Conservation (phyloP, 441 rosid species). For the Gossypium davidsonii region DNA sequence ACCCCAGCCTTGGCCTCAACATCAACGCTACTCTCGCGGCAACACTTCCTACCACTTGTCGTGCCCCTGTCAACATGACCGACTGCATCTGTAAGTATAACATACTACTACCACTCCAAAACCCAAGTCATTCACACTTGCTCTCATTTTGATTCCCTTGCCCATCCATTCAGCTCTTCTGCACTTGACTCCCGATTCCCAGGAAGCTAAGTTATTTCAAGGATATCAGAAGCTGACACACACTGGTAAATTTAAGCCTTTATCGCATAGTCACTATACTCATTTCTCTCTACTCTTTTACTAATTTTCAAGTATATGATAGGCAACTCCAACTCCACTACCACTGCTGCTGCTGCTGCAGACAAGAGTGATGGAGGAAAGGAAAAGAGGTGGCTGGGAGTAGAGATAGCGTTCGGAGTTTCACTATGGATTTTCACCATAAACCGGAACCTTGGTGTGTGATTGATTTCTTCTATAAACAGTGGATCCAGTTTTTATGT, state of each 20-base stretch:
- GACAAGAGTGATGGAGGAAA: slow-evolving; percentile 35
- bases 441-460: not conserved
- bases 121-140: too few species aligned
- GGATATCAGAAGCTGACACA: slow-evolving; percentile 36
- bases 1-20: slow-evolving; percentile 66
- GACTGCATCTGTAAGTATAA: slow-evolving; percentile 50
- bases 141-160: not conserved
- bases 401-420: slow-evolving; percentile 36
- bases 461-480: not conserved
- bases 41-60: slow-evolving; percentile 52
- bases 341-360: slow-evolving; percentile 20
- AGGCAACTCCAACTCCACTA: slow-evolving; percentile 6
- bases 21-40: slow-evolving; percentile 64
- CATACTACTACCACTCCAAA: not conserved
- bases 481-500: not conserved
- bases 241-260: not conserved
- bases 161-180: slow-evolving; percentile 39
- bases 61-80: slow-evolving; percentile 44
- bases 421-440: slow-evolving; percentile 21
- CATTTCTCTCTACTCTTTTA: too few species aligned
- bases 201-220: slow-evolving; percentile 59
- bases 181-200: slow-evolving; percentile 55
- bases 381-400: slow-evolving; percentile 17
- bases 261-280: not conserved
- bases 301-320: not conserved